Percentiles rank a stretch among this genome's conserved stretches.
Conservation (phyloP, 441 rosid genomes). For the Gossypium gossypioides region DNA sequence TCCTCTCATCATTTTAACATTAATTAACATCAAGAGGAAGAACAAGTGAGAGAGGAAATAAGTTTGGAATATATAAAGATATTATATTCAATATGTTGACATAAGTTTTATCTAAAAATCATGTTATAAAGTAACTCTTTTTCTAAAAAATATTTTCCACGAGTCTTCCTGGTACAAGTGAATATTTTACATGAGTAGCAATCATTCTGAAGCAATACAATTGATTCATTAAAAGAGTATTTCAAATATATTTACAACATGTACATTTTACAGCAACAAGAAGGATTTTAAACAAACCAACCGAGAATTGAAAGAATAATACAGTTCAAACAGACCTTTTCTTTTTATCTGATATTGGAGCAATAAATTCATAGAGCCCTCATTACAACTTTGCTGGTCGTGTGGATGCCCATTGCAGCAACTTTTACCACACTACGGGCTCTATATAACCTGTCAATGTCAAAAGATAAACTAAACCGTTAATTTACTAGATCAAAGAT, state of each 20-base stretch:
- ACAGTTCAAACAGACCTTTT: neutral
- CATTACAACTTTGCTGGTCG: slow-evolving; percentile 54
- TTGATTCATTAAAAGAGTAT: neutral
- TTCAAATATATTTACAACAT: slow-evolving; percentile 17
- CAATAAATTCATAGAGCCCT: slow-evolving; percentile 32
- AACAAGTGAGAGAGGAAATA: too few relatives aligned
- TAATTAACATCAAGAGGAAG: too few relatives aligned
- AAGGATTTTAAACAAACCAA: neutral
- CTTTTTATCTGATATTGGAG: neutral
- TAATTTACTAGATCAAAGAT: neutral
- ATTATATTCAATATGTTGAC: too few relatives aligned
- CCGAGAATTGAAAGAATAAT: neutral
- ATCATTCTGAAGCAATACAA: neutral
- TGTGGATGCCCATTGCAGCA: slow-evolving; percentile 62
- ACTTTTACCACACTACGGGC: slow-evolving; percentile 51
- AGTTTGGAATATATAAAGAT: too few relatives aligned
- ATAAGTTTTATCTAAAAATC: too few relatives aligned
- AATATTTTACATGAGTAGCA: neutral
- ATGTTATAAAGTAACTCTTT: too few relatives aligned
- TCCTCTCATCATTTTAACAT: too few relatives aligned
- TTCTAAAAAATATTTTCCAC: too few relatives aligned
- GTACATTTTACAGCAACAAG: slow-evolving; percentile 3
- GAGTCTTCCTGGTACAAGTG: neutral
- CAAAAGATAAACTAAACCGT: neutral
- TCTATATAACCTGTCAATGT: slow-evolving; percentile 45